Evolutionary conservation across 1,284 basidiomycete species (phyloP).

Genomic region (Trichosporon ovoides): DNA sequence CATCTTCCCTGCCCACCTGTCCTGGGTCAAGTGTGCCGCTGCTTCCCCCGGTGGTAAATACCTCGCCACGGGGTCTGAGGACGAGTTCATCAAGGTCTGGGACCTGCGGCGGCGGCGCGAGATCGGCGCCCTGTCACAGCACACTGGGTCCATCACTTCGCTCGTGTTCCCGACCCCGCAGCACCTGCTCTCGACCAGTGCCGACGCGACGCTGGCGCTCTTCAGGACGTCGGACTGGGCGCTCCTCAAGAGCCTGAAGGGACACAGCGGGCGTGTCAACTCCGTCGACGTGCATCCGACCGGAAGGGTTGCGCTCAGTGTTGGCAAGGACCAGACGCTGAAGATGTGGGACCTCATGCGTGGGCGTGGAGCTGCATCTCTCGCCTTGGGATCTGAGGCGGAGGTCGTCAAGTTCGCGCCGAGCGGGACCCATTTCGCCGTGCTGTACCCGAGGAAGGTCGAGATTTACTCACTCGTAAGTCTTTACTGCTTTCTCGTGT

Average conservation of each 20-base stretch:
- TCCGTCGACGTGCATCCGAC: slow-evolving; percentile 84
- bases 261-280: slow-evolving; percentile 89
- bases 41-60: slow-evolving; percentile 88
- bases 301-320: slow-evolving; percentile 81
- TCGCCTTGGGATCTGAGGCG: slow-evolving; percentile 80
- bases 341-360: slow-evolving; percentile 99
- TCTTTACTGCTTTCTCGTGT: too few relatives aligned
- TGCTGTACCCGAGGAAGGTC: slow-evolving; percentile 69
- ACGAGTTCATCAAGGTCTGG: slow-evolving; percentile 96
- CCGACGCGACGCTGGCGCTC: slow-evolving; percentile 81
- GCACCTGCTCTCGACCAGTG: slow-evolving; percentile 81
- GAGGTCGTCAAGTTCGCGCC: slow-evolving; percentile 80
- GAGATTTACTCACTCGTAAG: slow-evolving; percentile 35
- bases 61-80: slow-evolving; percentile 88
- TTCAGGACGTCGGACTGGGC: slow-evolving; percentile 95
- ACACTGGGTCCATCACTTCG: slow-evolving; percentile 88
- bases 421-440: slow-evolving; percentile 67
- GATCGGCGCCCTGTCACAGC: slow-evolving; percentile 85
- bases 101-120: slow-evolving; percentile 84
- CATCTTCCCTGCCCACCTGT: slow-evolving; percentile 93
- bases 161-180: slow-evolving; percentile 81
- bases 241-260: slow-evolving; percentile 80
- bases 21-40: slow-evolving; percentile 82
- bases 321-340: slow-evolving; percentile 82
- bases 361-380: slow-evolving; percentile 80